Evolutionary conservation across 495 filamentous ascomycete genomes (phyloP).

Genomic region (Neurospora sp.): DNA sequence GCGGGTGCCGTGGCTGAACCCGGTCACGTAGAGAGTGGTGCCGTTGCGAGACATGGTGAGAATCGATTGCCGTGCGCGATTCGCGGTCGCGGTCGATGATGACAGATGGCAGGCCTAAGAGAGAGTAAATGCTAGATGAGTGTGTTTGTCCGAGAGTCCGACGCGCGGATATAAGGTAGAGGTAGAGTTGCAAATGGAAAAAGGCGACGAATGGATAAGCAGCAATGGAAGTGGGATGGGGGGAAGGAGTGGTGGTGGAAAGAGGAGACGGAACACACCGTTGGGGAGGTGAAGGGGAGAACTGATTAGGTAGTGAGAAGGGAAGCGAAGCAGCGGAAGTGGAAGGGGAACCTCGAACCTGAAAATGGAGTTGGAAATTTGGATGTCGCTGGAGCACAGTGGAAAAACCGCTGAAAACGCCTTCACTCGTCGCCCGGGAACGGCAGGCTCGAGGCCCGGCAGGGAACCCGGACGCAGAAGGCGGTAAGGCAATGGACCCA

Average conservation of each 20-base stretch:
- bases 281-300: not conserved
- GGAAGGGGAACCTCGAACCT: not conserved
- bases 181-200: not conserved
- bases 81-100: not conserved
- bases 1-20: conserved; percentile 98
- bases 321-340: not conserved
- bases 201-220: not conserved
- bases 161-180: not conserved
- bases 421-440: not conserved
- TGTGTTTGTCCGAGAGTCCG: not conserved
- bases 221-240: not conserved
- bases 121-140: not conserved
- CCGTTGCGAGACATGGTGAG: conserved; percentile 78
- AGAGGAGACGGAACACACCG: not conserved
- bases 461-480: not conserved
- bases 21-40: conserved; percentile 91
- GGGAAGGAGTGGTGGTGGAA: not conserved
- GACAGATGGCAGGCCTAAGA: not conserved
- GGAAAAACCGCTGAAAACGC: not conserved
- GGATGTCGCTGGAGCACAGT: not conserved
- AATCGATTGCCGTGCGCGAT: conserved; percentile 1
- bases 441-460: not conserved
- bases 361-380: not conserved
- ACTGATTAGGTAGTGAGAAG: not conserved
- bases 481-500: not conserved